Evolutionary conservation across 2,329 filamentous ascomycete genomes (phyloP).

Genomic region (Diplodia seriata): DNA sequence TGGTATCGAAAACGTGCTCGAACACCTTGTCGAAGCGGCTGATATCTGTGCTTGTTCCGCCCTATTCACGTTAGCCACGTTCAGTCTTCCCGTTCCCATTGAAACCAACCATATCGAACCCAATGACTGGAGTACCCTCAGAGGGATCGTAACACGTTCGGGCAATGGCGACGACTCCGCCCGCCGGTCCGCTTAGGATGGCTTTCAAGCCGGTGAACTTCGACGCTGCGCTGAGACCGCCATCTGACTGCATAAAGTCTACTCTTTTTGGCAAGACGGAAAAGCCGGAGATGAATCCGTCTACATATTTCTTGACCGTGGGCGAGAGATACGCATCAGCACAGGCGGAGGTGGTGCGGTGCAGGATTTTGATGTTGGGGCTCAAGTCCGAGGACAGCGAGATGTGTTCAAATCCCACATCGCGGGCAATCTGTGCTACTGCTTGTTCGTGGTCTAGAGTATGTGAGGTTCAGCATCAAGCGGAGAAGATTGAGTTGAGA

Average conservation of each 20-base stretch:
- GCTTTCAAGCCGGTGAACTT: constrained; percentile 44
- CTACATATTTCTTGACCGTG: constrained; percentile 37
- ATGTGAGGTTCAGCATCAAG: neutral
- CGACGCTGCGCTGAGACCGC: constrained; percentile 40
- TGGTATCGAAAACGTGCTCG: constrained; percentile 44
- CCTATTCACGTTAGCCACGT: constrained; percentile 22
- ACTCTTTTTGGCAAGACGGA: constrained; percentile 38
- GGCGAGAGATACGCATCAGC: constrained; percentile 43
- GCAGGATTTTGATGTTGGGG: constrained; percentile 40
- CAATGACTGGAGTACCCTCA: constrained; percentile 41
- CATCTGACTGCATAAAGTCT: constrained; percentile 48
- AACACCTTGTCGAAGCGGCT: constrained; percentile 43
- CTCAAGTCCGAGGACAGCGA: constrained; percentile 39
- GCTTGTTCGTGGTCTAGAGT: constrained; percentile 39
- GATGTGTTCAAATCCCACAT: constrained; percentile 42
- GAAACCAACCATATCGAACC: constrained; percentile 38
- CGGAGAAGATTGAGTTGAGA: neutral
- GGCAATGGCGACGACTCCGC: constrained; percentile 45
- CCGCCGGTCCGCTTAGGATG: constrained; percentile 46
- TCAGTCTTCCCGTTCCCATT: constrained; percentile 3
- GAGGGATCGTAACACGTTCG: constrained; percentile 43
- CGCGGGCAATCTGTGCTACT: constrained; percentile 40
- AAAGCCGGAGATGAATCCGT: constrained; percentile 40
- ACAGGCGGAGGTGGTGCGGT: constrained; percentile 39
- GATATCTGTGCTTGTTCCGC: constrained; percentile 45